A percentile compares a stretch with the other conserved stretches of the same genome.
phyloP scores from a whole-genome alignment of 148 eudicot genomes.

The Chenopodium formosanum region DNA sequence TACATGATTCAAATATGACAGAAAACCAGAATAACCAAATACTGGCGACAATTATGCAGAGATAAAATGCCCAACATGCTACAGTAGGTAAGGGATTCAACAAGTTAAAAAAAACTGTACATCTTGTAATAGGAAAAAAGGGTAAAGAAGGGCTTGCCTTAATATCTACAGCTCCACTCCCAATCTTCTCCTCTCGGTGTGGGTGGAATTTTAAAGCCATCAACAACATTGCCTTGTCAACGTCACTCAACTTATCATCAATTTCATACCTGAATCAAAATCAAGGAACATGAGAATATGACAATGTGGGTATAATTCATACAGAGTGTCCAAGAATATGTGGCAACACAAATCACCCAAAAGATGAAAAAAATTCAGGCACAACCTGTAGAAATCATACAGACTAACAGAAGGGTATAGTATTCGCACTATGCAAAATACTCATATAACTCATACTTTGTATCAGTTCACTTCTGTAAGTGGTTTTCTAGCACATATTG shows the following conservation, averaged over 20 bases:
- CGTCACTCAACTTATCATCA: slow-evolving; percentile 48
- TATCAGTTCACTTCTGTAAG: neutral
- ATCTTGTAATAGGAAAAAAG: neutral
- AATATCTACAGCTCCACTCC: slow-evolving; percentile 17
- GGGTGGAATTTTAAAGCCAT: slow-evolving; percentile 80
- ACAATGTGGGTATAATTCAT: neutral
- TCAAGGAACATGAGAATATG: slow-evolving; percentile 14
- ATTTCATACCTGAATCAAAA: slow-evolving; percentile 53
- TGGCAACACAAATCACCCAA: neutral
- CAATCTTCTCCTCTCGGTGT: slow-evolving; percentile 10
- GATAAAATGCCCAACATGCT: neutral
- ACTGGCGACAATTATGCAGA: neutral
- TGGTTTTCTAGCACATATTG: neutral
- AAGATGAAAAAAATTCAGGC: neutral
- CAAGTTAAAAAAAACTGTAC: neutral
- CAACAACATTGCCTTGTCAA: slow-evolving; percentile 48
- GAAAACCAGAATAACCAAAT: neutral
- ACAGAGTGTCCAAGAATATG: neutral
- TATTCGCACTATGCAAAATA: neutral
- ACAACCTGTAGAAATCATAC: neutral
- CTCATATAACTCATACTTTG: too few relatives aligned
- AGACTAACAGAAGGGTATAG: neutral
- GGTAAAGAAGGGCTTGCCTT: slow-evolving; percentile 44
- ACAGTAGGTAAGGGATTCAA: neutral
- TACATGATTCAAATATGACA: neutral